These are phyloP conservation scores for Auriscalpium orientale DNA, from an alignment of 768 basidiomycete genomes.

Conservation along the genomic window DNA sequence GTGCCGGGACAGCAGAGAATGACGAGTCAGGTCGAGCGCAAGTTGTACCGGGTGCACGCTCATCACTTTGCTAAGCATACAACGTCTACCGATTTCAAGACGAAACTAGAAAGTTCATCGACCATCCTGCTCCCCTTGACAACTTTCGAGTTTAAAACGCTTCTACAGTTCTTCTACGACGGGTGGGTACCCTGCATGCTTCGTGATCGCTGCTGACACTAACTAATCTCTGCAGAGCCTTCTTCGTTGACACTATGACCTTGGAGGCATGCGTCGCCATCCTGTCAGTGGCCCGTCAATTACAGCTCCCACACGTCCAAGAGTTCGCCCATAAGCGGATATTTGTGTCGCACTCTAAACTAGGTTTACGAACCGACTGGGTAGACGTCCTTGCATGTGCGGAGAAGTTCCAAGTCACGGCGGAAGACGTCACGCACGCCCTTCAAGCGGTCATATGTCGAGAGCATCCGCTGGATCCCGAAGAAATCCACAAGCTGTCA, in stretches of 20 bases:
- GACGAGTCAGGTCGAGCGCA: background rate
- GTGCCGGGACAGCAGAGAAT: background rate
- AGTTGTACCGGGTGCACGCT: background rate
- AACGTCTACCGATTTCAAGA: too few relatives aligned
- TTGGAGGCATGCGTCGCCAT: background rate
- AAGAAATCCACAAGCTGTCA: too few relatives aligned
- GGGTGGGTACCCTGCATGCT: background rate
- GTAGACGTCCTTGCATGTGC: too few relatives aligned
- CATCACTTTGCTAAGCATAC: too few relatives aligned
- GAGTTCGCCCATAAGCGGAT: too few relatives aligned
- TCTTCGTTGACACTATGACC: background rate
- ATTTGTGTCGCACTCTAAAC: too few relatives aligned
- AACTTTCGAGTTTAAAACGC: conserved; percentile 8
- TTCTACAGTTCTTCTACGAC: conserved; percentile 8
- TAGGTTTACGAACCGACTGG: too few relatives aligned
- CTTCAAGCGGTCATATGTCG: too few relatives aligned
- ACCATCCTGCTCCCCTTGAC: conserved; percentile 6
- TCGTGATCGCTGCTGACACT: background rate
- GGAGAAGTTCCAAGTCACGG: too few relatives aligned
- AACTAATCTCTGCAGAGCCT: background rate
- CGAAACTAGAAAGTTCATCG: background rate
- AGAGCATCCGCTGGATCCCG: too few relatives aligned
- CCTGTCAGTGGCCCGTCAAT: background rate
- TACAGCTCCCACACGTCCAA: background rate
- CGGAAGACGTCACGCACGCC: too few relatives aligned